Base-by-base conservation (phyloP, 495 filamentous ascomycete genomes). In the Chaetomidium leptoderma region DNA sequence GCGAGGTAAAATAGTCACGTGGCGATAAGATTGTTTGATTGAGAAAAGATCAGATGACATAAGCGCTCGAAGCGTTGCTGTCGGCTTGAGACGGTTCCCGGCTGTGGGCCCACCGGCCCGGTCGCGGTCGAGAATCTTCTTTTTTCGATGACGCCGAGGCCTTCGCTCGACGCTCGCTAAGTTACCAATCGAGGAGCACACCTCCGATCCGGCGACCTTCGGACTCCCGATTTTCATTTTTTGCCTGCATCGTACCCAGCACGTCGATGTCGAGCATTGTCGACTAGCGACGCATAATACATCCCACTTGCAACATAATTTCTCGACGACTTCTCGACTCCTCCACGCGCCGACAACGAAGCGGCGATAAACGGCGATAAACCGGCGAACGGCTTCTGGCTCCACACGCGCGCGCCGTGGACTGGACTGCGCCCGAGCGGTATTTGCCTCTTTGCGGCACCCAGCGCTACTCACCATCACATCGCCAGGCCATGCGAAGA, bases 71-170 rank as follows among this genome's bases (percentile, higher is more conserved):
- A 50, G 30, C 32, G 23, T 13, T 24, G 30, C 7, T 16, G 23
- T 44, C 51, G 51, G 51, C 51, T 53, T 44, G 14, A 23, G 27
- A 30, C 30, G 53, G 53, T 35, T n/a, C 21, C 29, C 24, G 43
- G 43, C n/a, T 24, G n/a, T n/a, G n/a, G n/a, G n/a, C n/a, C n/a
- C n/a, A n/a, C n/a, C n/a, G n/a, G n/a, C n/a, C n/a, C n/a, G n/a
- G n/a, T n/a, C n/a, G n/a, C n/a, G 44, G 46, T 42, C 45, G 45
- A 57, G 45, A 57, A 57, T 50, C 54, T 57, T 49, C 44, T 42
- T 36, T 49, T 40, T 54, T 39, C 39, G 39, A 54, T 54, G 52
- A 54, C 52, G 52, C 39, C 52, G 52, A 54, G 37, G 37, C 35
- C 46, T 27, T 35, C 14, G 7, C 7, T 35, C 30, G 30, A n/a